Percentiles rank a stretch among this genome's conserved stretches.
Conservation (phyloP, 208 protist genomes). For the Trypanosoma platydactyli region DNA sequence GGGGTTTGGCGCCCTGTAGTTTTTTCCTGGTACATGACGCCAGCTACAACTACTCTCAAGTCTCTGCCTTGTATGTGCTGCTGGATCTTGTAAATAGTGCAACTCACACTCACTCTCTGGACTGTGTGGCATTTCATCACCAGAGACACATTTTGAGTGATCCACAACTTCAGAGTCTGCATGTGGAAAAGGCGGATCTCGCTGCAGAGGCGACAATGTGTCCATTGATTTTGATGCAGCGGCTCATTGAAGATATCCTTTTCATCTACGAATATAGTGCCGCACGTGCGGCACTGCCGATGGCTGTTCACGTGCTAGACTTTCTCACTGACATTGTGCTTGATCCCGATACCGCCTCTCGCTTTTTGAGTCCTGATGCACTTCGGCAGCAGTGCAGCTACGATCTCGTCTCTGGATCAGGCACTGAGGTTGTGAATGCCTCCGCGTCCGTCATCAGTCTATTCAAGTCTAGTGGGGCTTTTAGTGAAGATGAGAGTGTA, state of each 20-base stretch:
- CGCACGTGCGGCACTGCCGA: conserved; percentile 58
- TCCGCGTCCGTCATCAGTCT: background rate
- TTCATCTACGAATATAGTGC: conserved; percentile 78
- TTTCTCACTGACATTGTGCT: conserved; percentile 80
- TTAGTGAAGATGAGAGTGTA: background rate
- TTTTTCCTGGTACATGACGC: conserved; percentile 85
- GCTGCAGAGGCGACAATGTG: conserved; percentile 41
- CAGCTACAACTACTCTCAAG: conserved; percentile 83
- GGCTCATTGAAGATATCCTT: conserved; percentile 75
- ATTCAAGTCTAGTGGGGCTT: too few species aligned
- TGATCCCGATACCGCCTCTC: conserved; percentile 60
- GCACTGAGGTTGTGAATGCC: background rate
- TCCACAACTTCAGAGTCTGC: background rate
- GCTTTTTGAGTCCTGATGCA: conserved; percentile 67
- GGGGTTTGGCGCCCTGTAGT: conserved; percentile 64
- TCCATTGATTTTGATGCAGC: conserved; percentile 68
- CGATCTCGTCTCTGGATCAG: background rate
- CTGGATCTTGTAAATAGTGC: conserved; percentile 53
- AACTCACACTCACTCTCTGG: conserved; percentile 49
- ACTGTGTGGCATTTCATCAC: conserved; percentile 38
- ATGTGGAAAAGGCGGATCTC: conserved; percentile 13
- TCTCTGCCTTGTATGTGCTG: conserved; percentile 72
- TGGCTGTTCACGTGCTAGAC: conserved; percentile 54
- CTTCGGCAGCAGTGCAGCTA: conserved; percentile 57
- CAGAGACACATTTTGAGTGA: conserved; percentile 33